Evolutionary conservation across 352 stramenopile genomes (phyloP), one percentile per base, ranked within the genome.

Genomic region (Pythium myriotylum): DNA sequence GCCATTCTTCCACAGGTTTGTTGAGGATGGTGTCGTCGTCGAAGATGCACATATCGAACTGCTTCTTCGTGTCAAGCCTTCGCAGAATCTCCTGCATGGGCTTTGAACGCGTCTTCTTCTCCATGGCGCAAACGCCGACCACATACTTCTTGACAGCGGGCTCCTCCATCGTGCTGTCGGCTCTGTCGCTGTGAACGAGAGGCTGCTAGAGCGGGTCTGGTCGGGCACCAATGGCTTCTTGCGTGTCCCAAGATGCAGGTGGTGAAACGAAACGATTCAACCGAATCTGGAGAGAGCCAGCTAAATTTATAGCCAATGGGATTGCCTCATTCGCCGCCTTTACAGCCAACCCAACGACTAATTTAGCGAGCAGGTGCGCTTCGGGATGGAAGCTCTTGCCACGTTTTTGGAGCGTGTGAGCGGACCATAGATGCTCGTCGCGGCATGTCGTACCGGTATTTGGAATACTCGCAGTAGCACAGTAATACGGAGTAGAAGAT

Each of bases 41-140:
- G 76, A 99, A 99, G 52, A 99, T 95, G 35, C 98, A 86, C 45
- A 99, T 81, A 70, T 99, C 89, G 68, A 99, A 99, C 57, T 98
- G 83, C 57, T 84, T 84, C 67, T 96, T 90, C 72, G 97, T 94
- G 67, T 80, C 76, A 4, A 99, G 81, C 27, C 95, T 84, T 22
- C 81, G 86, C 23, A 99, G 62, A 67, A 99, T 99, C 72, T 99
- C 96, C 39, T 83, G 79, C 96, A 99, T 99, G 46, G 96, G 95
- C 73, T 99, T 99, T 37, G 88, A 98, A 19, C 82, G 71, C 51
- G 96, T 97, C 81, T 99, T 99, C 76, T 99, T 99, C 74, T 98
- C 95, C 97, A 99, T 99, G 43, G 97, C 97, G 68, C 97, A 99
- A 41, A 99, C 96, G 29, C 97, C 97, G 6, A 99, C 83, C 14